Conservation (phyloP, 768 basidiomycete species). For the Suillus sp. region DNA sequence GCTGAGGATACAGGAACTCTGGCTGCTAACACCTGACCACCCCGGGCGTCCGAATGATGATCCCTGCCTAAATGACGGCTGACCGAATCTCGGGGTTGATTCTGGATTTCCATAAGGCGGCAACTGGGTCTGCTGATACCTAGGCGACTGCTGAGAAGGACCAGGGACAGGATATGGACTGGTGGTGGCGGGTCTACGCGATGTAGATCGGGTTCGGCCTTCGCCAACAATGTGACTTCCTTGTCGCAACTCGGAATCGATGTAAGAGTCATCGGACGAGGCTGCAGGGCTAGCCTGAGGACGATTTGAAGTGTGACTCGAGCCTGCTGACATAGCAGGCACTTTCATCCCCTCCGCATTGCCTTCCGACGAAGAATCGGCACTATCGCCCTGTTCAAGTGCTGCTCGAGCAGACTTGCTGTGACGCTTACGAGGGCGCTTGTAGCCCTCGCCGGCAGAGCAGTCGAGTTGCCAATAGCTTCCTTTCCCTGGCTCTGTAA, state of each 20-base stretch:
- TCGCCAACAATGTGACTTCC: conserved; percentile 40
- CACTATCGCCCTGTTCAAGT: conserved; percentile 30
- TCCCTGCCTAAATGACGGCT: conserved; percentile 27
- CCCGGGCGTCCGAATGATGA: conserved; percentile 14
- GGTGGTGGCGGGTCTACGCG: conserved; percentile 25
- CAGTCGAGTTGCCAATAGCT: conserved; percentile 64
- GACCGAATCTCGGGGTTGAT: conserved; percentile 21
- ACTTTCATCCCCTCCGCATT: conserved; percentile 27
- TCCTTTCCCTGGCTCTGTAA: conserved; percentile 72
- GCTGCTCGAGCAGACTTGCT: conserved; percentile 38
- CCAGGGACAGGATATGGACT: conserved; percentile 27
- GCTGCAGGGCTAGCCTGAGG: conserved; percentile 12
- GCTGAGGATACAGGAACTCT: conserved; percentile 7
- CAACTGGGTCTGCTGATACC: conserved; percentile 27
- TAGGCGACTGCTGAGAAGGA: conserved; percentile 28
- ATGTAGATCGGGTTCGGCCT: conserved; percentile 27
- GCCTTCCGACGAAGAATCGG: conserved; percentile 25
- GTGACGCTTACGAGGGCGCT: conserved; percentile 59
- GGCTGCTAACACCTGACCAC: conserved; percentile 11
- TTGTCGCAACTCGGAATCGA: conserved; percentile 39
- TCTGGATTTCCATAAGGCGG: conserved; percentile 17
- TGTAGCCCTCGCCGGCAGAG: conserved; percentile 59
- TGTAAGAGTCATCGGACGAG: conserved; percentile 37
- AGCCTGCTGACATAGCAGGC: conserved; percentile 13
- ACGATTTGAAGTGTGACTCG: neutral